These are phyloP conservation scores for Lentinula aciculospora DNA, from an alignment of 768 basidiomycete species.

Conservation along the genomic window DNA sequence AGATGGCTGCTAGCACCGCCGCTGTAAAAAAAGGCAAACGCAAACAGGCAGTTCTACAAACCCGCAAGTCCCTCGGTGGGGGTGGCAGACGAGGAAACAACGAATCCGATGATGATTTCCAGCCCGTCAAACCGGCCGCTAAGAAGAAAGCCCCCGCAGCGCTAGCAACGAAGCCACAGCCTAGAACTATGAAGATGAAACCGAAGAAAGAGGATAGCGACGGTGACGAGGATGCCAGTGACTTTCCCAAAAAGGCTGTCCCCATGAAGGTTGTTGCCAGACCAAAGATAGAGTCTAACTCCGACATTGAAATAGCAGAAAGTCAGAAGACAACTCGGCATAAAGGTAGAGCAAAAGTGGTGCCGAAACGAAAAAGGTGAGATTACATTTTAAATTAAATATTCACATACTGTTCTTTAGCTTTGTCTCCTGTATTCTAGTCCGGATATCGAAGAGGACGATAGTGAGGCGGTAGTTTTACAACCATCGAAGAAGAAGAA, in stretches of 20 bases:
- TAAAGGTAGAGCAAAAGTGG: constrained; percentile 39
- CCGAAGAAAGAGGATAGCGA: constrained; percentile 15
- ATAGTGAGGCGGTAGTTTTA: constrained; percentile 28
- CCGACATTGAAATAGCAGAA: constrained; percentile 33
- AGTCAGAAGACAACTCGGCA: constrained; percentile 14
- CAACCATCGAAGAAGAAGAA: constrained; percentile 57
- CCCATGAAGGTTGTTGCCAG: constrained; percentile 14
- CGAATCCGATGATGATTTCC: constrained; percentile 42
- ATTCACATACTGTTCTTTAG: neutral
- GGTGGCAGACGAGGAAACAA: constrained; percentile 17
- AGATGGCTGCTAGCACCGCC: constrained; percentile 31
- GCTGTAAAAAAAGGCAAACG: constrained; percentile 42
- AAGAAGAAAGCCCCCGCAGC: constrained; percentile 34
- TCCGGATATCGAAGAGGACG: constrained; percentile 29
- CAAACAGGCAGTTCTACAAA: constrained; percentile 35
- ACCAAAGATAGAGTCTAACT: constrained; percentile 19
- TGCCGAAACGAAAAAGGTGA: constrained; percentile 67
- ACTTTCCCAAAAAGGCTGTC: constrained; percentile 18
- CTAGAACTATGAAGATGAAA: neutral
- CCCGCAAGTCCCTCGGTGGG: constrained; percentile 43
- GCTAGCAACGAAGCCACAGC: neutral
- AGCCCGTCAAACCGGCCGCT: constrained; percentile 37
- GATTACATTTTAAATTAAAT: constrained; percentile 10
- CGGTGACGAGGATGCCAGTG: constrained; percentile 18
- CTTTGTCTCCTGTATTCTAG: constrained; percentile 22